Conservation (phyloP, 768 basidiomycete genomes). For the Podaxis sp. region DNA sequence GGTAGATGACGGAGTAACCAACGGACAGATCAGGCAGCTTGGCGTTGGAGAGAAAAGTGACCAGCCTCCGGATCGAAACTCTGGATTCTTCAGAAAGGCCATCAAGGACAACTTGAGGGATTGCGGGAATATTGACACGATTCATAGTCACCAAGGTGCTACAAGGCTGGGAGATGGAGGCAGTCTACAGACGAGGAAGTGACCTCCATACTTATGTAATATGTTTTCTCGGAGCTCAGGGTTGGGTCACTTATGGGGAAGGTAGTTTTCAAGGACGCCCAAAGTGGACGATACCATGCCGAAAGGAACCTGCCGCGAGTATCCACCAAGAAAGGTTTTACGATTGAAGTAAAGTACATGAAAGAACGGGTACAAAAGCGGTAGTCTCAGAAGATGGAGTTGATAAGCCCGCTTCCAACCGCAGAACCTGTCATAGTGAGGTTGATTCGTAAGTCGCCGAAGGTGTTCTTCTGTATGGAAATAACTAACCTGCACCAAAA, state of each 20-base stretch:
- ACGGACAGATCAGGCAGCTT: constrained; percentile 45
- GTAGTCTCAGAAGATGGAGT: constrained; percentile 41
- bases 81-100: constrained; percentile 26
- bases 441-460: constrained; percentile 1
- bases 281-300: too few relatives aligned
- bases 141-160: constrained; percentile 5
- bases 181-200: not conserved
- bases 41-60: not conserved
- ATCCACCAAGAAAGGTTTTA: too few relatives aligned
- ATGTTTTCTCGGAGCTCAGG: not conserved
- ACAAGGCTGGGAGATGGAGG: not conserved
- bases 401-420: constrained; percentile 41
- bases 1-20: constrained; percentile 17
- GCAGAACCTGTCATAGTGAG: constrained; percentile 35
- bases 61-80: constrained; percentile 3
- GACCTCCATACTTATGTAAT: not conserved
- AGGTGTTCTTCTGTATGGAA: constrained; percentile 29
- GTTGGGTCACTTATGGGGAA: not conserved
- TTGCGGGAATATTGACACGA: not conserved
- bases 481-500: constrained; percentile 62
- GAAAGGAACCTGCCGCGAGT: too few relatives aligned
- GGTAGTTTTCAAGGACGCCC: not conserved
- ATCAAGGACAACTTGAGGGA: constrained; percentile 21
- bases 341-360: not conserved
- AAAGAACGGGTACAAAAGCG: not conserved